These are phyloP conservation scores for Scheffersomyces stambukii DNA, from an alignment of 1,139 yeast genomes.

Conservation along the genomic window DNA sequence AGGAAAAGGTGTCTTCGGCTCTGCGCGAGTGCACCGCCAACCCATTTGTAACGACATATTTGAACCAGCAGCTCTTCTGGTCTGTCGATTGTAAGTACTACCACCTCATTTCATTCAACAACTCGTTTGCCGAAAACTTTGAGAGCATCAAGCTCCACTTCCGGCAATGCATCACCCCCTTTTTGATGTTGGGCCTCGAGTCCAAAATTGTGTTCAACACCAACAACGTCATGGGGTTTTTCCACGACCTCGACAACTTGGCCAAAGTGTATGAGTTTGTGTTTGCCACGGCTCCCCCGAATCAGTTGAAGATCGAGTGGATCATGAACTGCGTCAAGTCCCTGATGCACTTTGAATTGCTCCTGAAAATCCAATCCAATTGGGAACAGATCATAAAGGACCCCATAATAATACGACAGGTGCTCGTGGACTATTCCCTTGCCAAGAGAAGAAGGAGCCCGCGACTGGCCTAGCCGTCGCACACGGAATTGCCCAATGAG, in stretches of 20 bases:
- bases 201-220: conserved; percentile 2
- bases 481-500: too few species aligned
- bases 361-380: conserved; percentile 3
- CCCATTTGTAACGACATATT: conserved; percentile 3
- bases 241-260: conserved; percentile 7
- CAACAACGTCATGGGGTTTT: conserved; percentile 3
- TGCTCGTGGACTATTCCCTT: conserved; percentile 4
- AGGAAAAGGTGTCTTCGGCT: background rate
- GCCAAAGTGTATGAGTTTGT: conserved; percentile 5
- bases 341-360: conserved; percentile 3
- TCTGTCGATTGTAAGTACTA: conserved; percentile 3
- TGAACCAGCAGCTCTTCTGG: conserved; percentile 5
- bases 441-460: background rate
- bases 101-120: conserved; percentile 2
- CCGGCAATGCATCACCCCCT: conserved; percentile 4
- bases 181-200: conserved; percentile 5
- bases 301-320: conserved; percentile 7
- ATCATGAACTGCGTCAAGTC: conserved; percentile 4
- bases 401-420: conserved; percentile 6
- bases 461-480: too few species aligned
- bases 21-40: conserved; percentile 3
- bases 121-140: conserved; percentile 6
- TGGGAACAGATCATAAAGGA: conserved; percentile 7
- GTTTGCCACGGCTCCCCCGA: conserved; percentile 4
- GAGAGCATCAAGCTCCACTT: conserved; percentile 6